Base-by-base conservation (phyloP, 768 basidiomycete species). In the Rhodocollybia butyracea region DNA sequence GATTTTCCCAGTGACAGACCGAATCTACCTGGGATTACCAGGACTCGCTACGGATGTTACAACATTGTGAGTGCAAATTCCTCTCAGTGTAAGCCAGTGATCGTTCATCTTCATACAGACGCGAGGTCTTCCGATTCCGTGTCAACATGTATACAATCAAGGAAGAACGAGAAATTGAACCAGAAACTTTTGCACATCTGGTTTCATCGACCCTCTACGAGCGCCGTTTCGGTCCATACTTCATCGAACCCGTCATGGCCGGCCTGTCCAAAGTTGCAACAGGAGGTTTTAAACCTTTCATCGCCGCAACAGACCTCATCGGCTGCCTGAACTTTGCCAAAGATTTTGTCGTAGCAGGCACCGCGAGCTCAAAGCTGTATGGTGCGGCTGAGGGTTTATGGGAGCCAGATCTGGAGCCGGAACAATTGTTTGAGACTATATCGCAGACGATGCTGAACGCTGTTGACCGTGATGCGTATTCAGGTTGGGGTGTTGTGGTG, bases 81-180 rank as follows among this genome's bases (percentile, higher is more conserved):
- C 19, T 45, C 30, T 48, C 41, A 29, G 26, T 50, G 21, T 48
- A 57, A 53, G 38, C 54, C 43, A 42, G 38, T 58, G n/a, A 39
- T 12, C 53, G 21, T 13, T 2, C 50, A 21, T 11, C 4, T 41
- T 21, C 46, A 26, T 51, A 2, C 64, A 97, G 95, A 56, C 88
- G 85, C 61, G 96, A 98, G 71, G 83, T 85, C 38, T 88, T 98
- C 66, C 86, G 97, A 51, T 95, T 89, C 74, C 82, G 94, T 61
- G 89, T 96, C 56, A 99, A 99, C 77, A 95, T 98, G 92, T 98
- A 98, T 74, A 91, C 92, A 30, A 98, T 99, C 80, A 99, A 99
- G 73, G 96, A 99, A 72, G 96, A 97, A 68, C 85, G 96, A 59
- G 88, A 96, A 66, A 97, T 99, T 64, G 87, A 92, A 62, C 97